Base-by-base conservation (phyloP, 2,329 filamentous ascomycete species). In the Aureobasidium pullulans region DNA sequence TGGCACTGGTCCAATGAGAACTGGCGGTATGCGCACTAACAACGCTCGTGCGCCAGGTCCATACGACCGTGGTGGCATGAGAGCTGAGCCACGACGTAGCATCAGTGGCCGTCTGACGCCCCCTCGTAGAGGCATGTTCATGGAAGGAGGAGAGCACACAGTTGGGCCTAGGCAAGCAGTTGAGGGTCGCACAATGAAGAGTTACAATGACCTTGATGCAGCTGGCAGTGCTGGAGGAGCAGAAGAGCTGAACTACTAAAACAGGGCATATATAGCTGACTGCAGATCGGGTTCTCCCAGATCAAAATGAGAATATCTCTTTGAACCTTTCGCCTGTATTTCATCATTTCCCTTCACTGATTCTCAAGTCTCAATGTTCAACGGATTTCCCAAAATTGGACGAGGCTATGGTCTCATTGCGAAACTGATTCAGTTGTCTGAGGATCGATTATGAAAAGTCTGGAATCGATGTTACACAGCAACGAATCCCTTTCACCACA, bases 201-300 rank as follows among this genome's bases (percentile, higher is more conserved):
- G 90, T 72, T 99, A 99, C 71, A 95, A 99, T 73, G 94, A 99
- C 71, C 79, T 99, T 28, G 94, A 99, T 76, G 93, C 95, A n/a
- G 77, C 76, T 54, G 64, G 67, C 44, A 75, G 74, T 40, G 71
- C 70, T 19, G 72, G 73, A 54, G 89, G 87, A 42, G 85, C 87
- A 42, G 88, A 89, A 31, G 93, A 96, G 76, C 77, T 97, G 68
- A 95, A 97, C 74, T 97, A 97, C 71, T 97, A 81, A 52, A 40
- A 40, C 19, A 7, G 13, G 34, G 34, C 23, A 28, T 52, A 39
- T 19, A 39, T 40, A 52, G 23, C 15, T 34, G 44, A 16, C 19
- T 15, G 44, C 19, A 40, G 36, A 40, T 52, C 23, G 48, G 15
- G 40, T 10, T 52, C 15, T 52, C n/a, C 23, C 23, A 31, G 19